A percentile compares a stretch with the other conserved stretches of the same genome.
Evolutionary conservation across 192 early-diverging fungal genomes (phyloP).

Genomic region (Phycomyces blakesleeanus): DNA sequence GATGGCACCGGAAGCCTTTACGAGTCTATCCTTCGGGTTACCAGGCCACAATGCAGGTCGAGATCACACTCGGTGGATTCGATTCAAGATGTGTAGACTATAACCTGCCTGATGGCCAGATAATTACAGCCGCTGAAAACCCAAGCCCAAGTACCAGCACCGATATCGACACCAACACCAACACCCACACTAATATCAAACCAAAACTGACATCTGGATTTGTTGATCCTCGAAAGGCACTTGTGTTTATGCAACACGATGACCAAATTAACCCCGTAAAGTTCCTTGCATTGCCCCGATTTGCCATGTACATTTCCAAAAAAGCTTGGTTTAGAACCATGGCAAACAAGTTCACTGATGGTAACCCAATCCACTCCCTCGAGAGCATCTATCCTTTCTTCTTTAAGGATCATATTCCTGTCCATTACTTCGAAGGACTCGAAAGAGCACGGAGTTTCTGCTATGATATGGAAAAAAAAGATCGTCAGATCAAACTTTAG

Average conservation of each 20-base stretch:
- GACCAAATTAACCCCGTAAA: slow-evolving; percentile 1
- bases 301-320: background rate
- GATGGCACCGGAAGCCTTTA: slow-evolving; percentile 5
- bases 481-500: background rate
- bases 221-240: background rate
- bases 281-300: slow-evolving; percentile 1
- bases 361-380: slow-evolving; percentile 20
- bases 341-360: background rate
- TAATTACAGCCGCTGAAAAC: slow-evolving; percentile 3
- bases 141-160: background rate
- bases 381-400: slow-evolving; percentile 28
- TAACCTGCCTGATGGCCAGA: too few species aligned
- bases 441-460: slow-evolving; percentile 8
- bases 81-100: too few species aligned
- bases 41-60: slow-evolving; percentile 17
- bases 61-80: background rate
- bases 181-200: background rate
- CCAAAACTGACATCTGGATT: background rate
- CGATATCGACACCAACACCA: too few species aligned
- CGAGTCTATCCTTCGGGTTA: slow-evolving; percentile 21
- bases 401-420: slow-evolving; percentile 31
- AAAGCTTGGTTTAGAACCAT: slow-evolving; percentile 6
- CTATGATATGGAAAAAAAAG: slow-evolving; percentile 1
- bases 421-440: slow-evolving; percentile 20
- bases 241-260: slow-evolving; percentile 2